phyloP scores from a whole-genome alignment of 2,329 filamentous ascomycete species.

The Cladosporium sp. region DNA sequence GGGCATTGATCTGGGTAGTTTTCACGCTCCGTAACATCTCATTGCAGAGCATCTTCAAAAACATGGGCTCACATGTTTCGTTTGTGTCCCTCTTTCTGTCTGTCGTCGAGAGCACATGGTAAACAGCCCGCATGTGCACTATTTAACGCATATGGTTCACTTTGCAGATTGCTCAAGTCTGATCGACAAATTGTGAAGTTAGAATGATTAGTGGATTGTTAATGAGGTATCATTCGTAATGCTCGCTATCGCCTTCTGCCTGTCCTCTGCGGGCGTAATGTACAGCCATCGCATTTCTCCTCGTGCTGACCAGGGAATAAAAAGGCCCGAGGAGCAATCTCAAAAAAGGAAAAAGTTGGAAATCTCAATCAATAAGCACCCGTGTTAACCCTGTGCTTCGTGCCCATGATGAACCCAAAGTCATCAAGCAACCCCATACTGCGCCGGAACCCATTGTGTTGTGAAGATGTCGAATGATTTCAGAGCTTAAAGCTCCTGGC shows the following conservation, averaged over 20 bases:
- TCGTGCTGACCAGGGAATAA: conserved; percentile 11
- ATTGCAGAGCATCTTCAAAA: no score
- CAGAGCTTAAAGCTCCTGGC: conserved; percentile 80
- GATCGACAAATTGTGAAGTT: no score
- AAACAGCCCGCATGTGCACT: no score
- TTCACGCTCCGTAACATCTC: no score
- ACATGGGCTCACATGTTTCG: no score
- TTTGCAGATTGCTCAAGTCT: no score
- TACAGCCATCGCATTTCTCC: conserved; percentile 10
- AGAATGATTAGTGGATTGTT: conserved; percentile 1
- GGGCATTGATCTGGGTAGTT: no score
- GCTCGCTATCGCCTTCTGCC: conserved; percentile 11
- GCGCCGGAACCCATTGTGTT: conserved; percentile 25
- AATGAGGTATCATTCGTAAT: conserved; percentile 13
- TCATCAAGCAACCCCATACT: conserved; percentile 28
- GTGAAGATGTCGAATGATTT: conserved; percentile 5
- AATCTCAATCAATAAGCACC: conserved; percentile 13
- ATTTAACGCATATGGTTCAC: no score
- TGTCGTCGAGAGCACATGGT: no score
- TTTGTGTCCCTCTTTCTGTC: no score
- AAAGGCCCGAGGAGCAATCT: conserved; percentile 11
- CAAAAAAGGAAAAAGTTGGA: conserved; percentile 10
- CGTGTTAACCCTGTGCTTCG: conserved; percentile 11
- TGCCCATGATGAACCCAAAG: conserved; percentile 28
- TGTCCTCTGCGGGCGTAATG: conserved; percentile 11